A percentile compares a stretch with the other conserved stretches of the same genome.
phyloP scores from a whole-genome alignment of 1,284 basidiomycete species.

The Pyrrhoderma noxium region DNA sequence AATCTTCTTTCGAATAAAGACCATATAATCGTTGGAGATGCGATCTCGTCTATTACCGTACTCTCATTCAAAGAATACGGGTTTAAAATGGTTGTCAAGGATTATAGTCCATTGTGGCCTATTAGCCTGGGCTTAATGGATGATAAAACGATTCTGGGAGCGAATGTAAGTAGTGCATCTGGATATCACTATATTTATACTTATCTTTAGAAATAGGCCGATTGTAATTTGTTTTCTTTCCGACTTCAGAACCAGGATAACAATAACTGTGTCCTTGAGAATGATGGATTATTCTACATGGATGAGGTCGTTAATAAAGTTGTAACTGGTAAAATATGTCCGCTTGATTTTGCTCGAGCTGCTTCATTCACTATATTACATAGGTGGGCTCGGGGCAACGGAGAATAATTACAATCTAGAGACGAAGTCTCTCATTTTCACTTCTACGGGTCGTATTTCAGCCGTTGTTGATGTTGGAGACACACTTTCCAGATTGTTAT shows the following conservation, averaged over 20 bases:
- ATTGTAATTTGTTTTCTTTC: slow-evolving; percentile 74
- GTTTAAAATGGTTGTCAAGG: slow-evolving; percentile 60
- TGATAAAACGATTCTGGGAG: slow-evolving; percentile 57
- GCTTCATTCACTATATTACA: neutral
- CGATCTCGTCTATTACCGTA: slow-evolving; percentile 74
- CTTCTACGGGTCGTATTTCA: slow-evolving; percentile 75
- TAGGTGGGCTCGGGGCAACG: slow-evolving; percentile 3
- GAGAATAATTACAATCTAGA: slow-evolving; percentile 25
- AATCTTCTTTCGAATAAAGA: slow-evolving; percentile 47
- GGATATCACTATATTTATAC: neutral
- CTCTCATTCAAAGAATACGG: slow-evolving; percentile 44
- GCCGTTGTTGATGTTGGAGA: slow-evolving; percentile 58
- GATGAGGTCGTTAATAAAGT: slow-evolving; percentile 71
- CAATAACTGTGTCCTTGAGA: slow-evolving; percentile 41
- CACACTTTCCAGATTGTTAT: slow-evolving; percentile 54
- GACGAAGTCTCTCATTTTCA: slow-evolving; percentile 71
- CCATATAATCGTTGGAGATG: slow-evolving; percentile 66
- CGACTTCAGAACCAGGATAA: slow-evolving; percentile 36
- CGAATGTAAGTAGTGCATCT: slow-evolving; percentile 57
- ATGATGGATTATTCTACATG: slow-evolving; percentile 56
- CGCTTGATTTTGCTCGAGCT: slow-evolving; percentile 4
- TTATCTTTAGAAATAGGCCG: slow-evolving; percentile 37
- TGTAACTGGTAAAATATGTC: slow-evolving; percentile 41
- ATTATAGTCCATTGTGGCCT: slow-evolving; percentile 74
- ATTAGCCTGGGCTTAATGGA: slow-evolving; percentile 50